These are phyloP conservation scores for Discostella stelligera DNA, from an alignment of 352 stramenopile genomes.

Conservation along the genomic window DNA sequence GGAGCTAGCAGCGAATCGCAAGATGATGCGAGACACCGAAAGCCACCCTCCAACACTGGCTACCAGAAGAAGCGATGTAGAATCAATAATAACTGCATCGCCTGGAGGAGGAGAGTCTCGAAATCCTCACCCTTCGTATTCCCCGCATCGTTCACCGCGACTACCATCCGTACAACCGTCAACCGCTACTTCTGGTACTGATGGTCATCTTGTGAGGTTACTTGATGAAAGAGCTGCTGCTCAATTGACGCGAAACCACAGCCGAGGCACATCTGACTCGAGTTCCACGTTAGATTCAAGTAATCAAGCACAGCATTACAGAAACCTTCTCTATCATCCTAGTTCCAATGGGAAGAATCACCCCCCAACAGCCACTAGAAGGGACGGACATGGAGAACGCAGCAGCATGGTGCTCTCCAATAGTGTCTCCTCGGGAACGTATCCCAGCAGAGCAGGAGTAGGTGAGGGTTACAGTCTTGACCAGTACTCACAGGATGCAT, in stretches of 20 bases:
- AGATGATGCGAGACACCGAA: constrained; percentile 25
- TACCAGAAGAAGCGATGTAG: constrained; percentile 5
- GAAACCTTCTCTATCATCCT: constrained; percentile 6
- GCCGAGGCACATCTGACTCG: constrained; percentile 18
- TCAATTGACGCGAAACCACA: constrained; percentile 31
- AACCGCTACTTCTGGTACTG: constrained; percentile 15
- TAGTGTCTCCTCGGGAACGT: constrained; percentile 20
- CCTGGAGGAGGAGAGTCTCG: constrained; percentile 16
- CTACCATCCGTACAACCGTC: constrained; percentile 3
- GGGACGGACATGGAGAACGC: constrained; percentile 8
- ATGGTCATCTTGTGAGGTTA: constrained; percentile 46
- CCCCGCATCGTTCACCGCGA: constrained; percentile 3
- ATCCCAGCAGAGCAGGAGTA: constrained; percentile 14
- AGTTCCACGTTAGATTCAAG: constrained; percentile 24
- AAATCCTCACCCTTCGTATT: constrained; percentile 26
- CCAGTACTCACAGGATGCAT: constrained; percentile 48
- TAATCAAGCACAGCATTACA: constrained; percentile 27
- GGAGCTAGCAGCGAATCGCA: constrained; percentile 37
- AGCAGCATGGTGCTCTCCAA: constrained; percentile 7
- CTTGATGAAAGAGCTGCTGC: constrained; percentile 50
- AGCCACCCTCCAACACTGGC: not conserved
- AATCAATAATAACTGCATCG: constrained; percentile 18
- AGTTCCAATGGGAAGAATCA: constrained; percentile 6
- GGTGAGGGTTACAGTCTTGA: constrained; percentile 40
- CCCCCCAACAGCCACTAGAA: constrained; percentile 1